Evolutionary conservation across 1,139 yeast genomes (phyloP).

Genomic region (Pichia sp.): DNA sequence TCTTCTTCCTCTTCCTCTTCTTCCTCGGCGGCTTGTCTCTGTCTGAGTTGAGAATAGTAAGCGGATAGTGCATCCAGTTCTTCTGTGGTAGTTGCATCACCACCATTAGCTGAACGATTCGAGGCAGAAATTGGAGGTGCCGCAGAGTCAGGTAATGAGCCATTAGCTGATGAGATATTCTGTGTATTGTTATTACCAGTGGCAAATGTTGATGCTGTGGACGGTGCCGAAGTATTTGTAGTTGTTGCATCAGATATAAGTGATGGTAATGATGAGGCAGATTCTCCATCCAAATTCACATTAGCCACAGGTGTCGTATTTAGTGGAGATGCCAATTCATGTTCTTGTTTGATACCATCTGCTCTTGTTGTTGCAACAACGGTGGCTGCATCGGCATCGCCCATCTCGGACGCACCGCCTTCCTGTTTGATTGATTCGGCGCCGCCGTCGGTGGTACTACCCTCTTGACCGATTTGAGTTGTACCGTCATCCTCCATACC

Average conservation of each 20-base stretch:
- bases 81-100: conserved; percentile 31
- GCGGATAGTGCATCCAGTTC: conserved; percentile 76
- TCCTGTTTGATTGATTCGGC: background rate
- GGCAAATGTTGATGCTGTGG: no score
- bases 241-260: background rate
- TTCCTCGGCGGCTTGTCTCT: conserved; percentile 53
- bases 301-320: background rate
- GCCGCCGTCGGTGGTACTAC: background rate
- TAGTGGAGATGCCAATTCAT: background rate
- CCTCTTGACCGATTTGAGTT: background rate
- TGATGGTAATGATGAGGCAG: background rate
- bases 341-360: background rate
- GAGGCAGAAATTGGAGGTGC: background rate
- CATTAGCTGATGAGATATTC: background rate
- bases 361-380: background rate
- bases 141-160: background rate
- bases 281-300: background rate
- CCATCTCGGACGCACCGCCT: background rate
- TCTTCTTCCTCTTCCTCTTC: conserved; percentile 43
- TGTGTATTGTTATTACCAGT: no score
- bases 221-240: background rate
- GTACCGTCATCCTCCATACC: background rate
- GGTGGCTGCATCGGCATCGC: background rate
- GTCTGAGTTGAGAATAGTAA: conserved; percentile 66
- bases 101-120: background rate